Conservation (phyloP, 257 asterid species). For the Solanum pinnatisectum region DNA sequence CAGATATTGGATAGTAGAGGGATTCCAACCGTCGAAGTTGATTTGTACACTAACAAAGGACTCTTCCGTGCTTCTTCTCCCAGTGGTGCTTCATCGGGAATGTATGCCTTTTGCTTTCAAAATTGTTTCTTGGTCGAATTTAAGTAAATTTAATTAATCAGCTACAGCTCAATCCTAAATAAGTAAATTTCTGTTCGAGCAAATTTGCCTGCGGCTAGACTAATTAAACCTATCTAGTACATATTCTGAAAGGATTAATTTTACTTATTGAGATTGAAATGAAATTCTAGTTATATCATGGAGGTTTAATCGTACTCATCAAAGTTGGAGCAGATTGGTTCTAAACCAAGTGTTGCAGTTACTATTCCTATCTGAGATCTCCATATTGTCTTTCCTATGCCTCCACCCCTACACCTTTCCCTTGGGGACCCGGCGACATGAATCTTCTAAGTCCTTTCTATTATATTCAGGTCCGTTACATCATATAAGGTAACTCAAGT, state of each 20-base stretch:
- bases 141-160: background rate
- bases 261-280: background rate
- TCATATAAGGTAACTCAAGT: background rate
- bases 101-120: slow-evolving; percentile 28
- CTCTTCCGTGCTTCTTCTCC: slow-evolving; percentile 82
- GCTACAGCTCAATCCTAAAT: background rate
- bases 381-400: background rate
- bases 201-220: background rate
- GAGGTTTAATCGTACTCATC: background rate
- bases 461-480: background rate
- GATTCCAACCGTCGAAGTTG: slow-evolving; percentile 97
- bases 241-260: background rate
- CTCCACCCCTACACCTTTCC: background rate
- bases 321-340: background rate
- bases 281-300: background rate
- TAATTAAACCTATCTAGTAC: background rate
- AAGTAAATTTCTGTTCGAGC: background rate
- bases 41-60: slow-evolving; percentile 86
- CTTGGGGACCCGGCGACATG: background rate
- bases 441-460: background rate
- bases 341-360: background rate
- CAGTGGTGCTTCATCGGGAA: slow-evolving; percentile 68
- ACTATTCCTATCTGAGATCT: background rate
- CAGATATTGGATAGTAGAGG: slow-evolving; percentile 98
- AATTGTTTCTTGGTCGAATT: background rate